These are phyloP conservation scores for Magnusiomyces suaveolens DNA, from an alignment of 1,139 yeast genomes.

Conservation along the genomic window DNA sequence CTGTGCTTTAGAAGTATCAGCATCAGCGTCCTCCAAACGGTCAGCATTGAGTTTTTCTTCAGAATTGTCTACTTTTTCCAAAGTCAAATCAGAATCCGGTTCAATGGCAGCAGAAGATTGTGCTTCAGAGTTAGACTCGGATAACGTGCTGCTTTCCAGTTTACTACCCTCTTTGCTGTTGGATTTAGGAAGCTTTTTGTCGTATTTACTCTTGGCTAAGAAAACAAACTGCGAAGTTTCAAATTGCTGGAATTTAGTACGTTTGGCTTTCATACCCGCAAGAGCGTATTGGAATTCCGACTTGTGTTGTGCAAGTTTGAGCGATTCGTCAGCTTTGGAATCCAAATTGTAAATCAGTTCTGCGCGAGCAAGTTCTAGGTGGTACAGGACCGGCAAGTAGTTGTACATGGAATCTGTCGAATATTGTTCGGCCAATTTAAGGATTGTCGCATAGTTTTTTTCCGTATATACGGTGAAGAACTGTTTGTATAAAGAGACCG, in stretches of 20 bases:
- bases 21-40: background rate
- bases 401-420: conserved; percentile 26
- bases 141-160: no score
- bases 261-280: conserved; percentile 82
- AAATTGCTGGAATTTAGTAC: conserved; percentile 72
- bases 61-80: no score
- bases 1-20: no score
- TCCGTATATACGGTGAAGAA: conserved; percentile 23
- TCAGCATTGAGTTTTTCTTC: no score
- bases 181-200: conserved; percentile 23
- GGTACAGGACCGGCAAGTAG: conserved; percentile 32
- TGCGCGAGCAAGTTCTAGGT: conserved; percentile 52
- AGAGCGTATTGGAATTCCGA: conserved; percentile 57
- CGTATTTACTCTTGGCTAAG: conserved; percentile 51
- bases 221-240: conserved; percentile 69
- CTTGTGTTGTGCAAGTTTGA: conserved; percentile 42
- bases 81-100: no score
- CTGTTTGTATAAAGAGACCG: conserved; percentile 26
- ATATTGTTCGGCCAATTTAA: conserved; percentile 21
- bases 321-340: conserved; percentile 48
- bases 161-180: no score
- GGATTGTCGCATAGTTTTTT: conserved; percentile 17
- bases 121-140: no score
- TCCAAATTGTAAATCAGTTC: conserved; percentile 50
- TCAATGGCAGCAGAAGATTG: no score